Conservation (phyloP, 805 yeast genomes). For the Nakazawaea sp. region DNA sequence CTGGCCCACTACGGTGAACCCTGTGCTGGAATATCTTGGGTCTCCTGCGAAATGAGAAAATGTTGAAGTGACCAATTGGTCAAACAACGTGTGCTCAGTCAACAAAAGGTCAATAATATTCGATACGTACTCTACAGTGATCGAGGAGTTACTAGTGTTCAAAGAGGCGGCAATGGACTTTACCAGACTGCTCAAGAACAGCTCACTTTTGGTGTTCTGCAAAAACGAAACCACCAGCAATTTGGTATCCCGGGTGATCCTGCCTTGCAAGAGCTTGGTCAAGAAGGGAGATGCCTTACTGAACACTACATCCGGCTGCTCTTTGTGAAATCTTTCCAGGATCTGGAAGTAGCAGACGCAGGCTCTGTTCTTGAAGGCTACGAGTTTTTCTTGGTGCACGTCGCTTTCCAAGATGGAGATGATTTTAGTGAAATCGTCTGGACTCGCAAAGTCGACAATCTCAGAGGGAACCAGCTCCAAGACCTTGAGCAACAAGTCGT, state of each 20-base stretch:
- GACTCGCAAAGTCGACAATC: slow-evolving; percentile 1
- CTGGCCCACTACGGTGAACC: slow-evolving; percentile 21
- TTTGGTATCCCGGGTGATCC: neutral
- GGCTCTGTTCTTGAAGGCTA: slow-evolving; percentile 17
- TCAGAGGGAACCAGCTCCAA: slow-evolving; percentile 12
- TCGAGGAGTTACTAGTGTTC: too few relatives aligned
- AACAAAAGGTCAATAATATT: neutral
- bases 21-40: slow-evolving; percentile 14
- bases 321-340: slow-evolving; percentile 5
- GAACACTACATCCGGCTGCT: neutral
- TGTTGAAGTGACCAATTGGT: too few relatives aligned
- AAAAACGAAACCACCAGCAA: neutral
- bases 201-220: too few relatives aligned
- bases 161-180: too few relatives aligned
- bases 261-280: neutral
- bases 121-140: neutral
- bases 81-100: too few relatives aligned
- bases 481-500: slow-evolving; percentile 20
- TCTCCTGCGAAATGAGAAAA: too few relatives aligned
- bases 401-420: slow-evolving; percentile 15
- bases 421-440: slow-evolving; percentile 10
- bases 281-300: neutral
- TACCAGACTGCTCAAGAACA: too few relatives aligned
- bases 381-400: slow-evolving; percentile 17
- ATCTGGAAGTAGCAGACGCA: slow-evolving; percentile 20